Percentiles rank a stretch among this genome's conserved stretches.
These are phyloP conservation scores for Cyberlindnera euphorbiae DNA, from an alignment of 805 yeast species.

Conservation along the genomic window DNA sequence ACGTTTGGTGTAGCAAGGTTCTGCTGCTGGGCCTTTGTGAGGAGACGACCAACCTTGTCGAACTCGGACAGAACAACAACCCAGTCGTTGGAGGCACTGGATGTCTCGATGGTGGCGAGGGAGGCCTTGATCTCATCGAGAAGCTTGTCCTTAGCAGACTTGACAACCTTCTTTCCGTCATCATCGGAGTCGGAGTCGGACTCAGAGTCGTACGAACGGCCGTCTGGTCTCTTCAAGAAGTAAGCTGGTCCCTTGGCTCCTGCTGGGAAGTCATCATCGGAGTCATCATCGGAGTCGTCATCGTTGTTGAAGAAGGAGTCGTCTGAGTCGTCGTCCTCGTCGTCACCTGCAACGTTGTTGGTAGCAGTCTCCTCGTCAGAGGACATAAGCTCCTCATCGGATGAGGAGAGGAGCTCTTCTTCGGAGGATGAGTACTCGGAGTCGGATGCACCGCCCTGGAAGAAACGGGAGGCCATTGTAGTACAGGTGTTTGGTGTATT, in stretches of 20 bases:
- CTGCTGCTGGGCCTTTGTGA: constrained; percentile 71
- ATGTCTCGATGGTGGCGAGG: constrained; percentile 63
- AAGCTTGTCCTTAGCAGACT: constrained; percentile 89
- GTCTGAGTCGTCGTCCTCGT: constrained; percentile 15
- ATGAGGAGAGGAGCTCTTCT: constrained; percentile 39
- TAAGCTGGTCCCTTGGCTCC: constrained; percentile 41
- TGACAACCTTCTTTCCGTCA: constrained; percentile 80
- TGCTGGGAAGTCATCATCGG: constrained; percentile 40
- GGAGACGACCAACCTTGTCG: constrained; percentile 66
- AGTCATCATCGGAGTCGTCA: constrained; percentile 34
- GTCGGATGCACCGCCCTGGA: constrained; percentile 48
- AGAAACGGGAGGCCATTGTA: constrained; percentile 82
- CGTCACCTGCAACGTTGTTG: constrained; percentile 22
- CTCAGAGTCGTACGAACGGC: constrained; percentile 30
- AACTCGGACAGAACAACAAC: constrained; percentile 66
- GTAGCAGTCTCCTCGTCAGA: constrained; percentile 23
- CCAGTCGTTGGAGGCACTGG: constrained; percentile 76
- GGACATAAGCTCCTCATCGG: constrained; percentile 31
- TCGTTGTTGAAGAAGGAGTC: constrained; percentile 34
- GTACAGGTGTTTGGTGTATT: background rate
- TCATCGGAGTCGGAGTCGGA: constrained; percentile 49
- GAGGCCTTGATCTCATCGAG: constrained; percentile 76
- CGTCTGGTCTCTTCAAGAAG: constrained; percentile 36
- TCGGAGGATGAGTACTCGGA: constrained; percentile 40
- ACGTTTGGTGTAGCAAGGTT: constrained; percentile 66